phyloP scores from a whole-genome alignment of 371 early-diverging fungal genomes.

The Basidiobolus heterosporus region DNA sequence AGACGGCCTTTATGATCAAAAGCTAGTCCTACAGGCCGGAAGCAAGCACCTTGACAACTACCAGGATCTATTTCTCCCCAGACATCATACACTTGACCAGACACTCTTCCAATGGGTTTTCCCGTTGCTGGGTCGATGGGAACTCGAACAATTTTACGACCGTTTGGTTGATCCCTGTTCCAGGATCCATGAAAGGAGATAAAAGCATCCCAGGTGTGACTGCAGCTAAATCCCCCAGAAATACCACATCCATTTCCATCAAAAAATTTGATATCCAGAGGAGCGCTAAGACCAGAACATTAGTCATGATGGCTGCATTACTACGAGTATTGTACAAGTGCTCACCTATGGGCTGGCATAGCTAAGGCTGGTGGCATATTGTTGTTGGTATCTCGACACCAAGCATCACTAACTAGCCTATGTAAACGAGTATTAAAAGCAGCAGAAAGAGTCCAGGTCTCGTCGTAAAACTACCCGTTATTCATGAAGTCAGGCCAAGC shows the following conservation, averaged over 20 bases:
- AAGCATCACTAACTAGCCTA: conserved; percentile 10
- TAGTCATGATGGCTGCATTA: too few relatives aligned
- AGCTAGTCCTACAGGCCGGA: too few relatives aligned
- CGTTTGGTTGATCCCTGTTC: conserved; percentile 14
- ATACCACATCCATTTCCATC: conserved; percentile 1
- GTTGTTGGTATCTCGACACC: conserved; percentile 12
- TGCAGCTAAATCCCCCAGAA: conserved; percentile 4
- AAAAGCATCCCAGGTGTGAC: conserved; percentile 5
- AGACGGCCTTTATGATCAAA: too few relatives aligned
- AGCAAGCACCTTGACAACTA: too few relatives aligned
- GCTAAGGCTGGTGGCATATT: conserved; percentile 9
- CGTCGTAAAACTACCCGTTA: conserved; percentile 1
- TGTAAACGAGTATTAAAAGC: too few relatives aligned
- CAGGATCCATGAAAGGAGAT: conserved; percentile 17
- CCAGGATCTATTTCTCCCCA: too few relatives aligned
- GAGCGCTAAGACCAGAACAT: conserved; percentile 2
- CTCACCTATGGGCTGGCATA: conserved; percentile 11
- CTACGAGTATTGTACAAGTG: too few relatives aligned
- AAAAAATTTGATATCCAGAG: conserved; percentile 11
- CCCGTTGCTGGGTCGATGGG: conserved; percentile 5
- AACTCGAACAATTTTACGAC: conserved; percentile 12
- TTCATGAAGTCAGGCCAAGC: conserved; percentile 12
- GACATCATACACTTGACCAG: too few relatives aligned
- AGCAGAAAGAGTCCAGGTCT: too few relatives aligned
- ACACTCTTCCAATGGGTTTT: neutral